These are phyloP conservation scores for Xerocomellus intermedius DNA, from an alignment of 768 basidiomycete genomes.

Conservation along the genomic window DNA sequence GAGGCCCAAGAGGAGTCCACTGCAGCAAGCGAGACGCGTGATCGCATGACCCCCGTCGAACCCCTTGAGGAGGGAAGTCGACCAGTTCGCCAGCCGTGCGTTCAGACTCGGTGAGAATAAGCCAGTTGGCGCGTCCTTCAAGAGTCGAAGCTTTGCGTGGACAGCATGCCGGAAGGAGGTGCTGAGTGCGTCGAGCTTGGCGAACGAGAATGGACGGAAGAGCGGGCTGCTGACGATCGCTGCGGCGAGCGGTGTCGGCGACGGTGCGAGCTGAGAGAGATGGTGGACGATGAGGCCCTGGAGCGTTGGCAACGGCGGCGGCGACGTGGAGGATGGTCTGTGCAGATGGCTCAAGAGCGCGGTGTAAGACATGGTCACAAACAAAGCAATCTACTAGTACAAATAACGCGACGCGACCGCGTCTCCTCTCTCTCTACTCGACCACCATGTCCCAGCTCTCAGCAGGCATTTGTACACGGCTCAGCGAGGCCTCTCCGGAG, in stretches of 20 bases:
- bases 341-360: constrained; percentile 28
- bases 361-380: constrained; percentile 23
- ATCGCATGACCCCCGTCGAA: constrained; percentile 66
- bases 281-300: constrained; percentile 30
- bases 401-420: constrained; percentile 19
- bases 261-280: constrained; percentile 25
- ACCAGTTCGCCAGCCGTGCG: constrained; percentile 51
- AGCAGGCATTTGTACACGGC: constrained; percentile 51
- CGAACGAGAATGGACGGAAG: constrained; percentile 31
- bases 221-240: constrained; percentile 31
- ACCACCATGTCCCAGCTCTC: constrained; percentile 50
- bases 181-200: constrained; percentile 28
- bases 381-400: neutral
- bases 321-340: constrained; percentile 17
- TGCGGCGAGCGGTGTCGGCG: constrained; percentile 34
- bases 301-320: constrained; percentile 20
- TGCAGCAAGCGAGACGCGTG: constrained; percentile 58
- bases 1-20: constrained; percentile 63
- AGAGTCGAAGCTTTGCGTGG: constrained; percentile 25
- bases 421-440: neutral
- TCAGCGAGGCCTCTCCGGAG: constrained; percentile 39
- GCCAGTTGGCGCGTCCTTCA: constrained; percentile 30
- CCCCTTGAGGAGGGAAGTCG: constrained; percentile 49
- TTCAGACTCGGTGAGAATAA: constrained; percentile 36
- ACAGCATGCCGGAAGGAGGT: constrained; percentile 33